phyloP scores from a whole-genome alignment of 1,139 yeast species.

The Hansenula sp. region DNA sequence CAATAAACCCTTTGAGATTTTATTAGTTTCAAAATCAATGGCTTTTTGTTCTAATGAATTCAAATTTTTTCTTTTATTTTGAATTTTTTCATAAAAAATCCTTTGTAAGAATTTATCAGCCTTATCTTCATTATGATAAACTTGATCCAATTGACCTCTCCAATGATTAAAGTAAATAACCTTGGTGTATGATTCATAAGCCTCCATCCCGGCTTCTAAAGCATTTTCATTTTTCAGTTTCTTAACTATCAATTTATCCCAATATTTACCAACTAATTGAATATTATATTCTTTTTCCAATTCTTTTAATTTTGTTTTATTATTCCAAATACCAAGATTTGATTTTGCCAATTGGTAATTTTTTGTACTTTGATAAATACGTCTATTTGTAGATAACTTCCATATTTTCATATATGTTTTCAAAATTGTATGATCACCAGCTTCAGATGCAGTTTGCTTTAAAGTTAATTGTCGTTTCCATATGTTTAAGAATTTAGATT shows the following conservation, averaged over 20 bases:
- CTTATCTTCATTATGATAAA: background rate
- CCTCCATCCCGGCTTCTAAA: constrained; percentile 10
- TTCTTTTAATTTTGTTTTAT: constrained; percentile 1
- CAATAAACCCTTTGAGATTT: constrained; percentile 3
- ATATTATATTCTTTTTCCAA: background rate
- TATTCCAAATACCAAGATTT: constrained; percentile 4
- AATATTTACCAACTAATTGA: constrained; percentile 1
- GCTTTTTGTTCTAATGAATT: constrained; percentile 10
- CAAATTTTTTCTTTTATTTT: no score
- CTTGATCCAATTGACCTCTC: constrained; percentile 4
- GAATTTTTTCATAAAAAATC: constrained; percentile 5
- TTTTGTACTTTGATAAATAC: constrained; percentile 2
- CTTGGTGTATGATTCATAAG: constrained; percentile 15
- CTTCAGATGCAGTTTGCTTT: constrained; percentile 7
- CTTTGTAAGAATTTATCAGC: constrained; percentile 5
- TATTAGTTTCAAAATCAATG: background rate
- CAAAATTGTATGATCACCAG: background rate
- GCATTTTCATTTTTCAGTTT: constrained; percentile 6
- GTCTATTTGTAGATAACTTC: constrained; percentile 8
- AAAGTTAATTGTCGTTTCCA: constrained; percentile 15
- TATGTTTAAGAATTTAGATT: constrained; percentile 2
- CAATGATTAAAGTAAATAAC: constrained; percentile 16
- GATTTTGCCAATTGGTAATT: background rate
- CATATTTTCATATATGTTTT: constrained; percentile 10
- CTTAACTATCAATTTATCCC: constrained; percentile 9